Conservation (phyloP, 139 green algal genomes). For the Edaphochlamys debaryana region DNA sequence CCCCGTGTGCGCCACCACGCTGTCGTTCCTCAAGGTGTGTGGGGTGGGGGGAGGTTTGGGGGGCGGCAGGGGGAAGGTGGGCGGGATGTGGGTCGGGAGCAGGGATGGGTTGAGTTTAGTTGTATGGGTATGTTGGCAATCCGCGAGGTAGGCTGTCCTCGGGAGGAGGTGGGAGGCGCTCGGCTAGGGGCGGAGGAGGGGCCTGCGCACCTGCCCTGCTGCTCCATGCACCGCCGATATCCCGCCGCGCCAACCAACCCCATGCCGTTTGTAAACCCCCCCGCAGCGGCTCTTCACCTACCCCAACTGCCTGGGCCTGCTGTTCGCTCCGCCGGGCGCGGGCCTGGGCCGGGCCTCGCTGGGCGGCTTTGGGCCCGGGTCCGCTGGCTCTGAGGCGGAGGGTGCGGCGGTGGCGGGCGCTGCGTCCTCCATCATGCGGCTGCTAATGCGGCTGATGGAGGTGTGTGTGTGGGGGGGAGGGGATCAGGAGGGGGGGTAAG, state of each 20-base stretch:
- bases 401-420: neutral
- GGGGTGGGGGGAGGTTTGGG: neutral
- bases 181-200: too few species aligned
- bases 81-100: too few species aligned
- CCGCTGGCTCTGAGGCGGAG: neutral
- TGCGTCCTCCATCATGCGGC: slow-evolving; percentile 17
- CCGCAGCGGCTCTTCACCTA: slow-evolving; percentile 53
- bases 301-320: slow-evolving; percentile 32
- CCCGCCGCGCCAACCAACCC: neutral
- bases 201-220: too few species aligned
- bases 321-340: slow-evolving; percentile 17
- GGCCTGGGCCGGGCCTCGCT: too few species aligned
- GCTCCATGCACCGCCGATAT: too few species aligned
- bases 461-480: neutral
- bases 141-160: too few species aligned
- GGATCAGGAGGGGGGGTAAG: too few species aligned
- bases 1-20: slow-evolving; percentile 67
- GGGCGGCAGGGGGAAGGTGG: too few species aligned
- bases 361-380: neutral
- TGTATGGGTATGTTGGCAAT: too few species aligned
- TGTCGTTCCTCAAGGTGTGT: slow-evolving; percentile 69
- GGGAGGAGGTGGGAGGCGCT: too few species aligned
- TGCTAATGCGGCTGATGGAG: slow-evolving; percentile 35
- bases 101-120: too few species aligned
- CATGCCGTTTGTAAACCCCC: neutral